Conservation (phyloP, 176 grass and related monocot species). For the Elymus sibiricus region DNA sequence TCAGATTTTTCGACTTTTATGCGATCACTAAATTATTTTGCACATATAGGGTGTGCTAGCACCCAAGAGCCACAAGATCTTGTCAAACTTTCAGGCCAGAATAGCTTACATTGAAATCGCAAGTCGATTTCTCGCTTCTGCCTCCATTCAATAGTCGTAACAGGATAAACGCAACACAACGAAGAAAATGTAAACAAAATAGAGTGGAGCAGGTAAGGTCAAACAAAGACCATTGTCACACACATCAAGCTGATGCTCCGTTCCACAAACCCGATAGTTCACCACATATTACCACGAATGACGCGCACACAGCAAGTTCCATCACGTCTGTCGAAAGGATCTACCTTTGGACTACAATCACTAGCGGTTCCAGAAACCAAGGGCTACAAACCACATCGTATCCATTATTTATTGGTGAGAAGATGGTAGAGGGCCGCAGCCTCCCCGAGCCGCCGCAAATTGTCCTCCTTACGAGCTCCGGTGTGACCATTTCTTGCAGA, state of each 20-base stretch:
- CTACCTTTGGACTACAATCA: background rate
- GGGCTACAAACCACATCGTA: background rate
- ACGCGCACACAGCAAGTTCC: background rate
- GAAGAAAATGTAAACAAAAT: background rate
- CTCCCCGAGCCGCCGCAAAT: slow-evolving; percentile 25
- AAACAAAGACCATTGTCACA: background rate
- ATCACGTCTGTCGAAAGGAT: background rate
- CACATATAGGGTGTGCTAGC: no score
- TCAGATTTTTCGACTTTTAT: no score
- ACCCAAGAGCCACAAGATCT: no score
- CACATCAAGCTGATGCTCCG: slow-evolving; percentile 6
- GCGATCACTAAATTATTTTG: no score
- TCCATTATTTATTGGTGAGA: background rate
- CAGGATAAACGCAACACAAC: background rate
- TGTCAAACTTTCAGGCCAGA: no score
- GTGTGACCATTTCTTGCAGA: slow-evolving; percentile 33
- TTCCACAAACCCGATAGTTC: background rate
- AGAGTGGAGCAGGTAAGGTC: background rate
- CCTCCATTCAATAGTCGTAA: no score
- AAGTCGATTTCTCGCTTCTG: no score
- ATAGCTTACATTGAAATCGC: no score
- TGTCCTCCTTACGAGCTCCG: slow-evolving; percentile 19
- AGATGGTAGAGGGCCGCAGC: slow-evolving; percentile 28
- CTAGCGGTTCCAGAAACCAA: background rate
- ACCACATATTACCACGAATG: background rate